Evolutionary conservation across 352 stramenopile genomes (phyloP).

Genomic region (Ochromonadaceae sp.): DNA sequence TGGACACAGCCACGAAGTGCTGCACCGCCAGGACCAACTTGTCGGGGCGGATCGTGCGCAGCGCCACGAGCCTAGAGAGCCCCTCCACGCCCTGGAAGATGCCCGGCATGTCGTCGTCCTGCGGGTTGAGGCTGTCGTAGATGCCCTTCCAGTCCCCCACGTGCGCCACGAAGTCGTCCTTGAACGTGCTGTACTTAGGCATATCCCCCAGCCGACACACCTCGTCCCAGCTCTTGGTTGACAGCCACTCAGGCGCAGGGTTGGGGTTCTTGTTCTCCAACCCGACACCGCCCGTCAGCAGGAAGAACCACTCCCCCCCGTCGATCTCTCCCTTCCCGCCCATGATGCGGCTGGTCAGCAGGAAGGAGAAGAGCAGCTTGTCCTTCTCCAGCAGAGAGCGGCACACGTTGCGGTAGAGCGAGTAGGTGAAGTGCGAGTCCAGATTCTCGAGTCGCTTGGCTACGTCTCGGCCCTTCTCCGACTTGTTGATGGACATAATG

Average conservation of each 20-base stretch:
- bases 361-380: slow-evolving; percentile 79
- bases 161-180: slow-evolving; percentile 55
- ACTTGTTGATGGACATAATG: slow-evolving; percentile 61
- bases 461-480: slow-evolving; percentile 52
- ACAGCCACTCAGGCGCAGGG: slow-evolving; percentile 67
- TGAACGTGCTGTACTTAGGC: slow-evolving; percentile 51
- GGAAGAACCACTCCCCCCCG: slow-evolving; percentile 66
- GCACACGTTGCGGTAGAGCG: slow-evolving; percentile 75
- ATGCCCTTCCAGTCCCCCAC: slow-evolving; percentile 61
- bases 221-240: slow-evolving; percentile 74
- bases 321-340: slow-evolving; percentile 45
- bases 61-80: slow-evolving; percentile 50
- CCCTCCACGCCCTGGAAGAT: slow-evolving; percentile 42
- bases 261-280: slow-evolving; percentile 70
- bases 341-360: slow-evolving; percentile 65
- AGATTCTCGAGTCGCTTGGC: slow-evolving; percentile 55
- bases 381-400: slow-evolving; percentile 76
- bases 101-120: slow-evolving; percentile 32
- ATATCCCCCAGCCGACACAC: slow-evolving; percentile 65
- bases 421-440: slow-evolving; percentile 69
- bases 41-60: slow-evolving; percentile 62
- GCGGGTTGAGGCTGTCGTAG: slow-evolving; percentile 60
- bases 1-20: slow-evolving; percentile 61
- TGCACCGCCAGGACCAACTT: slow-evolving; percentile 67
- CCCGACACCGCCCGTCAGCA: slow-evolving; percentile 75